Percentiles rank a stretch among this genome's conserved stretches.
Evolutionary conservation across 495 filamentous ascomycete genomes (phyloP).

Genomic region (Niebla homalea): DNA sequence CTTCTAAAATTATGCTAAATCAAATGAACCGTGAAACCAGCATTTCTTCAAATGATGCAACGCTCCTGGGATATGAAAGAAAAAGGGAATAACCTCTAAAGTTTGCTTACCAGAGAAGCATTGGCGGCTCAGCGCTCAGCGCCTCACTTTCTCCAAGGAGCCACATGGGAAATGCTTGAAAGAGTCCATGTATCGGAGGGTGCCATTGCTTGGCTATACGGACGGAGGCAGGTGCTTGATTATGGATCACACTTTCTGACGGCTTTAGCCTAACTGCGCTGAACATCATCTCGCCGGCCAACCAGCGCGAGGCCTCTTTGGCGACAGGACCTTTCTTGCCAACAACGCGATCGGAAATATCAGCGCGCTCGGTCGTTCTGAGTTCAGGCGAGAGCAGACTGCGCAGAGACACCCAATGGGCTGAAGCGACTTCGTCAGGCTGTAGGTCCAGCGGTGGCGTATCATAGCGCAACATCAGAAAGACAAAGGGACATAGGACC

Average conservation of each 20-base stretch:
- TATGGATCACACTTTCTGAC: constrained; percentile 40
- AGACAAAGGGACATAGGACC: constrained; percentile 68
- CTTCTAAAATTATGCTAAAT: no score
- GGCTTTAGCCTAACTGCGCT: constrained; percentile 53
- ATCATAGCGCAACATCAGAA: constrained; percentile 44
- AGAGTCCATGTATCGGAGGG: not conserved
- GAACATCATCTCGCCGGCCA: constrained; percentile 60
- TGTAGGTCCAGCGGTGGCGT: constrained; percentile 50
- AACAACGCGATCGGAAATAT: constrained; percentile 52
- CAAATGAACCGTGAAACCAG: no score
- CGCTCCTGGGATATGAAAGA: no score
- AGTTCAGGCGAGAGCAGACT: constrained; percentile 47
- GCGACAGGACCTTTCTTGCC: constrained; percentile 36
- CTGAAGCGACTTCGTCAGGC: constrained; percentile 59
- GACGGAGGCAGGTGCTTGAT: no score
- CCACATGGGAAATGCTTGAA: not conserved
- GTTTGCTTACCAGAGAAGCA: constrained; percentile 67
- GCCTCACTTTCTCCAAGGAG: constrained; percentile 7
- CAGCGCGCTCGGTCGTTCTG: constrained; percentile 51
- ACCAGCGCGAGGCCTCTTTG: constrained; percentile 36
- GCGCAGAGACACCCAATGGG: constrained; percentile 63
- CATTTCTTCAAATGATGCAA: no score
- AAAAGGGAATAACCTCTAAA: no score
- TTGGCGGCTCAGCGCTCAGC: constrained; percentile 26
- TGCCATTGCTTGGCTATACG: not conserved